Percentiles rank a stretch among this genome's conserved stretches.
Evolutionary conservation across 305 asterid genomes (phyloP).

Genomic region (Rubia occidens): DNA sequence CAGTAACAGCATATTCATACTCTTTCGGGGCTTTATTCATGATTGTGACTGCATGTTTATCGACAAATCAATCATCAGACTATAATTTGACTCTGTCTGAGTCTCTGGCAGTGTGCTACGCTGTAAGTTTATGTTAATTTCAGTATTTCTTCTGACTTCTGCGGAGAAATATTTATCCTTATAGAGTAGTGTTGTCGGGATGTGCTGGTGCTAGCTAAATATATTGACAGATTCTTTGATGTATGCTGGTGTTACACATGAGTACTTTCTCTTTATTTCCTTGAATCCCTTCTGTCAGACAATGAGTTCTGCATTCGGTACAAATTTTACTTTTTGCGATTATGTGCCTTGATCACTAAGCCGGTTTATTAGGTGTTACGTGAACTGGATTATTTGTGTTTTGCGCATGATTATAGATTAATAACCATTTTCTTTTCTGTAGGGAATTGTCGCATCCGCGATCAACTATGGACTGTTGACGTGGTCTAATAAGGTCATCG

Average conservation of each 20-base stretch:
- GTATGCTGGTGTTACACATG: too few species aligned
- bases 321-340: not conserved
- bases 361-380: not conserved
- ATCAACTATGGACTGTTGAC: conserved; percentile 78
- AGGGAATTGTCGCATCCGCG: conserved; percentile 92
- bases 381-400: not conserved
- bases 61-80: conserved; percentile 48
- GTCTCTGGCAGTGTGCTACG: conserved; percentile 68
- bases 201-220: not conserved
- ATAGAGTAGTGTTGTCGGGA: not conserved
- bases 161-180: not conserved
- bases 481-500: conserved; percentile 81
- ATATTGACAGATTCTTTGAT: too few species aligned
- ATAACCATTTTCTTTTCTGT: conserved; percentile 8
- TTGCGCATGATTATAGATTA: not conserved
- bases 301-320: not conserved
- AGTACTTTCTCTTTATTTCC: not conserved
- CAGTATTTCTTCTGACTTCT: not conserved
- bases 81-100: conserved; percentile 69
- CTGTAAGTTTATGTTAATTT: conserved; percentile 47
- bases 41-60: conserved; percentile 51
- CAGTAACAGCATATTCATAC: conserved; percentile 86
- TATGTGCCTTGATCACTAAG: not conserved
- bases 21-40: conserved; percentile 63
- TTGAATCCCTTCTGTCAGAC: not conserved